Evolutionary conservation across 2,329 filamentous ascomycete genomes (phyloP), one percentile per base, ranked within the genome.

Genomic region (Fusarium sp.): DNA sequence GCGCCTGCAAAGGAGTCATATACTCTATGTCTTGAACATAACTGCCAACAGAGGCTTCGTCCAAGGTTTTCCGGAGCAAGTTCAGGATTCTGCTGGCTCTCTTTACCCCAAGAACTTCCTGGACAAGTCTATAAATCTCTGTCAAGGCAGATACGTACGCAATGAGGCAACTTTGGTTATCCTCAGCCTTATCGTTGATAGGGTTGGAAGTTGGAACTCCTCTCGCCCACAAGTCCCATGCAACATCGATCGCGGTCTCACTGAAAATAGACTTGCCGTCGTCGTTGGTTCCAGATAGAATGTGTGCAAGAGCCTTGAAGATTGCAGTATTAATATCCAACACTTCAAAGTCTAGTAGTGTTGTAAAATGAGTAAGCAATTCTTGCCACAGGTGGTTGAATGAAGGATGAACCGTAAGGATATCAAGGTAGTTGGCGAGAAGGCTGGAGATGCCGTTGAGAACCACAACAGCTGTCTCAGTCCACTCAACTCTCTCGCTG

Each of bases 151-250:
- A 86, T 2, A 96, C 87, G 79, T 97, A 97, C n/a, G 94, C 92
- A 30, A 92, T 81, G n/a, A 95, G 86, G 13, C 92, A 94, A 57
- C 90, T 90, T 75, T 97, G 93, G 69, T 96, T 96, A 64, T 92
- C 86, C 4, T 80, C 80, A 1, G 82, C 78, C 49, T 83, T 83
- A 28, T 61, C 61, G 13, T 65, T 70, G 13, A 51, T 61, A 14
- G 67, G 71, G 32, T 79, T 79, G 2, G 82, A 78, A 5, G 83
- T 79, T 0, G 90, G 89, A n/a, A 91, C 83, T 3, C 87, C 86
- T 39, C 86, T 83, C 17, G 87, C 87, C 92, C 92, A 94, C 6
- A 94, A 78, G 30, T 83, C 80, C 92, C 92, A 94, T 3, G 87
- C 88, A 32, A 86, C 79, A 49, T 88, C 83, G 50, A 92, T 81